Evolutionary conservation across 2,329 filamentous ascomycete genomes (phyloP).

Genomic region (Oidium heveae): DNA sequence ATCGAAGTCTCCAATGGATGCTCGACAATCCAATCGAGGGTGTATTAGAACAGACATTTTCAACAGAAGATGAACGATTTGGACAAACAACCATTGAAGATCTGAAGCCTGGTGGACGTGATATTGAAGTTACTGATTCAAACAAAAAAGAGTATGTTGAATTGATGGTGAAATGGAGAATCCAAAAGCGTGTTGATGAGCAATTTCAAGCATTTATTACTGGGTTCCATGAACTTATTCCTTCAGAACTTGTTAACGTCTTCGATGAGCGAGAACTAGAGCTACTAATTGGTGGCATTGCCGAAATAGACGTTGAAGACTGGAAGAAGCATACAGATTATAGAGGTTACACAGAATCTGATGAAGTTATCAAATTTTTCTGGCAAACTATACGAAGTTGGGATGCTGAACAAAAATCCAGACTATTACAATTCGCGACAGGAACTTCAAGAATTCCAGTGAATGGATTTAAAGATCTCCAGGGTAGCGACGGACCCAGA

Average conservation of each 20-base stretch:
- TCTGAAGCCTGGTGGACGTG: conserved; percentile 64
- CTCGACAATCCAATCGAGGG: conserved; percentile 94
- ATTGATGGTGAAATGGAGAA: conserved; percentile 96
- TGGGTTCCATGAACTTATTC: conserved; percentile 93
- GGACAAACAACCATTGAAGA: conserved; percentile 87
- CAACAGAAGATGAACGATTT: conserved; percentile 90
- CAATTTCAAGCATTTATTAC: conserved; percentile 96
- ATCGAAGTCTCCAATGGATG: conserved; percentile 90
- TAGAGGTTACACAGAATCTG: conserved; percentile 89
- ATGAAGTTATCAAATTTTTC: conserved; percentile 95
- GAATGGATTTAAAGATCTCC: conserved; percentile 97
- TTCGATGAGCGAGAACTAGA: conserved; percentile 97
- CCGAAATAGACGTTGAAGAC: conserved; percentile 98
- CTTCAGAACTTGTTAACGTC: conserved; percentile 86
- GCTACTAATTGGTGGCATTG: conserved; percentile 89
- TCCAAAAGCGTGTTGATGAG: conserved; percentile 92
- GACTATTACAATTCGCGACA: conserved; percentile 86
- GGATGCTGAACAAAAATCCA: conserved; percentile 96
- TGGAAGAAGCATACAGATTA: conserved; percentile 99
- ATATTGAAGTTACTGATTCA: conserved; percentile 92
- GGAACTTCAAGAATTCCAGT: conserved; percentile 95
- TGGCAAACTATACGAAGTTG: conserved; percentile 93
- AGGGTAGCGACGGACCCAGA: conserved; percentile 84
- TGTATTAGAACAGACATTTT: conserved; percentile 86
- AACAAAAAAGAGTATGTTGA: conserved; percentile 99